phyloP scores from a whole-genome alignment of 345 rosid species.

The Combretum micranthum region DNA sequence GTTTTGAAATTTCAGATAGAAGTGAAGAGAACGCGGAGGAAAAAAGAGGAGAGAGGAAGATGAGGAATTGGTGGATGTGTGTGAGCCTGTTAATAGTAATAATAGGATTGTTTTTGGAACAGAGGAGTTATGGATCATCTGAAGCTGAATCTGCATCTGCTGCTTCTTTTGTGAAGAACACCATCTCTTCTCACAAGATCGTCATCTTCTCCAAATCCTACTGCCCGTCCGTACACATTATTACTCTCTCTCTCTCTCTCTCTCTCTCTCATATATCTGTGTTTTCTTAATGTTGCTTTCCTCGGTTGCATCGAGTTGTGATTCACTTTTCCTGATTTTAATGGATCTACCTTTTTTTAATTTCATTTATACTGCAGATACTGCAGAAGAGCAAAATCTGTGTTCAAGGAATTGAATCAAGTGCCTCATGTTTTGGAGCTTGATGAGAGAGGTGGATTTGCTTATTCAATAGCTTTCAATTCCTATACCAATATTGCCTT shows the following conservation, averaged over 20 bases:
- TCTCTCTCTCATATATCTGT: conserved; percentile 3
- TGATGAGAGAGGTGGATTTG: conserved; percentile 66
- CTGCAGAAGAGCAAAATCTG: conserved; percentile 75
- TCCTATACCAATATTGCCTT: no score
- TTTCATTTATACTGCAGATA: conserved; percentile 41
- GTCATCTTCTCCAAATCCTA: conserved; percentile 97
- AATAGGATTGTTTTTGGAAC: conserved; percentile 12
- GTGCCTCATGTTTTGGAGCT: conserved; percentile 77
- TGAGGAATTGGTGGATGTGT: not conserved
- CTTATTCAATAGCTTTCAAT: conserved; percentile 5
- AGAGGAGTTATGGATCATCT: conserved; percentile 12
- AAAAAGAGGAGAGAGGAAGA: no score
- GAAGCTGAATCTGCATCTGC: conserved; percentile 23
- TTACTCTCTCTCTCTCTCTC: conserved; percentile 13
- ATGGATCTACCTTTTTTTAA: not conserved
- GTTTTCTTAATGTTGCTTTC: not conserved
- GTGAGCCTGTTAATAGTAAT: conserved; percentile 3
- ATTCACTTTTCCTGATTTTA: no score
- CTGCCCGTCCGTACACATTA: conserved; percentile 47
- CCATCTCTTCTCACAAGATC: conserved; percentile 75
- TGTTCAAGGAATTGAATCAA: conserved; percentile 66
- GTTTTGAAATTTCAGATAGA: no score
- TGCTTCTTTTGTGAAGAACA: conserved; percentile 58
- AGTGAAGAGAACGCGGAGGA: no score
- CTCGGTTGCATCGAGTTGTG: no score